Conservation (phyloP, 768 basidiomycete genomes). For the Podaxis sp. region DNA sequence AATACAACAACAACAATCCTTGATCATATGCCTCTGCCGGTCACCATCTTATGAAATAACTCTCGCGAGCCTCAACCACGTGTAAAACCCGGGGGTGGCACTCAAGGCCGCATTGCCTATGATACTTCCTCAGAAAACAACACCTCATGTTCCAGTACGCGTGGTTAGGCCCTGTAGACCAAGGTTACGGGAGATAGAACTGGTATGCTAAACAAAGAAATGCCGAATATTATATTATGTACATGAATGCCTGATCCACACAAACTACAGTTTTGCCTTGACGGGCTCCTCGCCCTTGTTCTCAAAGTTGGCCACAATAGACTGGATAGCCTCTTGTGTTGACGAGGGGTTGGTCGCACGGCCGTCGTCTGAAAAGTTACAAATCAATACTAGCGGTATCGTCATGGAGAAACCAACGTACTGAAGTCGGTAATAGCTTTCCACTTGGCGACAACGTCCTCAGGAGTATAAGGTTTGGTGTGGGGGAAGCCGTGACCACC, state of each 20-base stretch:
- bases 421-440: constrained; percentile 80
- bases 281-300: constrained; percentile 39
- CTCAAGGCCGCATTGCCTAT: neutral
- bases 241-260: neutral
- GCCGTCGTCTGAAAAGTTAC: constrained; percentile 57
- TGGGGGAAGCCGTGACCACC: constrained; percentile 88
- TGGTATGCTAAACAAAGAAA: neutral
- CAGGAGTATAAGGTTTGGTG: constrained; percentile 71
- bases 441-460: constrained; percentile 82
- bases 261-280: constrained; percentile 54
- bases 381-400: neutral
- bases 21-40: neutral
- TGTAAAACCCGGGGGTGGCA: neutral
- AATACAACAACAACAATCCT: too few species aligned
- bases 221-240: neutral
- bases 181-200: neutral
- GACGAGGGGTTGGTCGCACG: constrained; percentile 80
- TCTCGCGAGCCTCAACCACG: neutral
- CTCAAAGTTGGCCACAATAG: constrained; percentile 54
- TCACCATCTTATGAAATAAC: neutral
- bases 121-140: too few species aligned
- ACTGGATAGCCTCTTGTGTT: constrained; percentile 74
- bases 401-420: constrained; percentile 32
- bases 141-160: too few species aligned
- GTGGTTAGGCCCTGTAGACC: too few species aligned